Evolutionary conservation across 768 basidiomycete species (phyloP).

Genomic region (Baorangia bicolor): DNA sequence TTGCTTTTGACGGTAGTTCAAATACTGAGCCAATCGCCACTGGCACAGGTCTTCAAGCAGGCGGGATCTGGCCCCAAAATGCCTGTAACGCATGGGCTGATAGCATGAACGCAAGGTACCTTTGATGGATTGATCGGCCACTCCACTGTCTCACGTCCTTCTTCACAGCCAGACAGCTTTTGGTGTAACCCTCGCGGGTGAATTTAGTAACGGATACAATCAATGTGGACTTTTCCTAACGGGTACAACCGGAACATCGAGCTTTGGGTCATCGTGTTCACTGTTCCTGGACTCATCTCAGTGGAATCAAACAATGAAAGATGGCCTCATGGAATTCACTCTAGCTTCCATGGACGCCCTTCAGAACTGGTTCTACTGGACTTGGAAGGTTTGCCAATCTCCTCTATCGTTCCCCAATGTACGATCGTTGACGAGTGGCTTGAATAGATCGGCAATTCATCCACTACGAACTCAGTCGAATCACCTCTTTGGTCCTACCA

Average conservation of each 20-base stretch:
- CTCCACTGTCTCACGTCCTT: not conserved
- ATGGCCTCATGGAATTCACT: conserved; percentile 50
- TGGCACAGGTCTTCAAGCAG: conserved; percentile 33
- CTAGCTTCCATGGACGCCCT: conserved; percentile 65
- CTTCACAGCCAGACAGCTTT: conserved; percentile 47
- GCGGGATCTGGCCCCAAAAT: conserved; percentile 45
- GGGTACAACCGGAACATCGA: conserved; percentile 29
- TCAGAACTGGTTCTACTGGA: conserved; percentile 75
- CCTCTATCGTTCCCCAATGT: not conserved
- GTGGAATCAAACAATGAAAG: conserved; percentile 52
- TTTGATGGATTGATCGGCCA: not conserved
- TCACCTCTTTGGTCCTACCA: conserved; percentile 70
- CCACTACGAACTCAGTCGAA: conserved; percentile 45
- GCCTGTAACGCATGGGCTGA: conserved; percentile 63
- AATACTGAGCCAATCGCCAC: conserved; percentile 34
- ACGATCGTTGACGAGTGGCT: not conserved
- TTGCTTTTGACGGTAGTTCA: conserved; percentile 51
- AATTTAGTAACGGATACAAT: conserved; percentile 70
- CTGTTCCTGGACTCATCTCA: conserved; percentile 48
- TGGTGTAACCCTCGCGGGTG: conserved; percentile 73
- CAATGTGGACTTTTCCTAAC: conserved; percentile 58
- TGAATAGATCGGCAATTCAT: conserved; percentile 55
- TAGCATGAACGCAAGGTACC: conserved; percentile 45
- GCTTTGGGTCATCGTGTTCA: conserved; percentile 37
- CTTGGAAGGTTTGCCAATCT: conserved; percentile 55